These are phyloP conservation scores for Diutina catenulata DNA, from an alignment of 1,139 yeast genomes.

Conservation along the genomic window DNA sequence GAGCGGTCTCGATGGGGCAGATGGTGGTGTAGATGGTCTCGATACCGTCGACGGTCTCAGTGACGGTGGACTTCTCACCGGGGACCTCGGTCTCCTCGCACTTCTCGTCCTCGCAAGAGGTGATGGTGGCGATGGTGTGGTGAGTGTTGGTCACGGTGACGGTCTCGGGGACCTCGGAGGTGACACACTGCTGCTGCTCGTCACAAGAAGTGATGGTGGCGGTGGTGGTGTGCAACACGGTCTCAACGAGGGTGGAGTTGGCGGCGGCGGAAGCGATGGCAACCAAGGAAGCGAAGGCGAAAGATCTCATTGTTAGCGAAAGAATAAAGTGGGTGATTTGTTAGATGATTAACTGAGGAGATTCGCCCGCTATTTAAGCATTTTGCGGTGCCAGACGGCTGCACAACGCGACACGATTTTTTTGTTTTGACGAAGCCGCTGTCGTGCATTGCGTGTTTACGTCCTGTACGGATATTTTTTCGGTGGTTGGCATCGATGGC, in stretches of 20 bases:
- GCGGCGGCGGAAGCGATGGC: slow-evolving; percentile 5
- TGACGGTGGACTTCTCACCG: slow-evolving; percentile 5
- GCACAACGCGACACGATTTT: too few relatives aligned
- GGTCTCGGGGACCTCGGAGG: slow-evolving; percentile 5
- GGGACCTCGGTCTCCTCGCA: slow-evolving; percentile 5
- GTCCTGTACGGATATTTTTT: too few relatives aligned
- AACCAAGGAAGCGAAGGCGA: slow-evolving; percentile 4
- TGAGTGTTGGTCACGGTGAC: not conserved
- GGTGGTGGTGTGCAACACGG: slow-evolving; percentile 5
- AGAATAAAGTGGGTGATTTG: slow-evolving; percentile 5
- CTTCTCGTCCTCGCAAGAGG: slow-evolving; percentile 2
- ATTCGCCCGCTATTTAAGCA: too few relatives aligned
- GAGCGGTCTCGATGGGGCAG: slow-evolving; percentile 2
- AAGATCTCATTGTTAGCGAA: slow-evolving; percentile 5
- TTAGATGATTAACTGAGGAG: too few relatives aligned
- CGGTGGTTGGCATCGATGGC: too few relatives aligned
- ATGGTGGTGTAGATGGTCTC: slow-evolving; percentile 5
- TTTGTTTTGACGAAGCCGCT: too few relatives aligned
- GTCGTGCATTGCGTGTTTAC: too few relatives aligned
- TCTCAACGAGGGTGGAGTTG: slow-evolving; percentile 2
- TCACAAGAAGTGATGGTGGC: slow-evolving; percentile 5
- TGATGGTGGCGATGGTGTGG: slow-evolving; percentile 4
- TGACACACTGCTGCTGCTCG: slow-evolving; percentile 5
- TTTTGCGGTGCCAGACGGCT: too few relatives aligned
- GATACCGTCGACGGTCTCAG: slow-evolving; percentile 4